Percentiles rank a stretch among this genome's conserved stretches.
Conservation (phyloP, 345 rosid species). For the Populus ilicifolia region DNA sequence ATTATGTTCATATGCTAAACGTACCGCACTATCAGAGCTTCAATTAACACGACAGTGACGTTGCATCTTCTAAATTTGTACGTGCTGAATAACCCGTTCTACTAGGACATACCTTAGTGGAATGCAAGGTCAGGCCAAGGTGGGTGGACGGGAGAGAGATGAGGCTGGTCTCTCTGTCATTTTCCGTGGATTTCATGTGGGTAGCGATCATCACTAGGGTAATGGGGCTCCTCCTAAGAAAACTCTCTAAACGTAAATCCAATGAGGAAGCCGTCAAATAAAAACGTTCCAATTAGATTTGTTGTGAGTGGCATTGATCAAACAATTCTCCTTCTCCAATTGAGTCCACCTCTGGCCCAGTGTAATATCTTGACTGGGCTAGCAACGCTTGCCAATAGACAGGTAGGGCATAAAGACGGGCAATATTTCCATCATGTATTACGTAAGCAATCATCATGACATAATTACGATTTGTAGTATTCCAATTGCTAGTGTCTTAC, state of each 20-base stretch:
- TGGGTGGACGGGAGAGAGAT: conserved; percentile 4
- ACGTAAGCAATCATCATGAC: neutral
- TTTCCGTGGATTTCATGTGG: neutral
- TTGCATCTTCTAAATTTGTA: neutral
- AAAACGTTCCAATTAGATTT: neutral
- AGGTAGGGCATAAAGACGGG: neutral
- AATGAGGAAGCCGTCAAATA: neutral
- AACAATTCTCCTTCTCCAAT: neutral
- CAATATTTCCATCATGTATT: neutral
- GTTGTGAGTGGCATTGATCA: neutral
- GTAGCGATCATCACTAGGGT: conserved; percentile 1
- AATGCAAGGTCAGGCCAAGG: conserved; percentile 13
- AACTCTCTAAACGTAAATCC: conserved; percentile 2
- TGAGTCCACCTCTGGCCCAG: neutral
- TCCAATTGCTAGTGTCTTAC: neutral
- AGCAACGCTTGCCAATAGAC: neutral
- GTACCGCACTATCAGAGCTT: neutral
- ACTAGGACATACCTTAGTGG: conserved; percentile 14
- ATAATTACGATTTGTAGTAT: neutral
- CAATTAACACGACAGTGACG: neutral
- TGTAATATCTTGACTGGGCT: neutral
- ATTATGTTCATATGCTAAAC: neutral
- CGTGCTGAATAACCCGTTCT: conserved; percentile 8
- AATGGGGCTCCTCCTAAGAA: conserved; percentile 1
- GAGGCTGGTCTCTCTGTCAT: conserved; percentile 11